These are phyloP conservation scores for Aspergillus panamensis DNA, from an alignment of 495 filamentous ascomycete species.

Conservation along the genomic window DNA sequence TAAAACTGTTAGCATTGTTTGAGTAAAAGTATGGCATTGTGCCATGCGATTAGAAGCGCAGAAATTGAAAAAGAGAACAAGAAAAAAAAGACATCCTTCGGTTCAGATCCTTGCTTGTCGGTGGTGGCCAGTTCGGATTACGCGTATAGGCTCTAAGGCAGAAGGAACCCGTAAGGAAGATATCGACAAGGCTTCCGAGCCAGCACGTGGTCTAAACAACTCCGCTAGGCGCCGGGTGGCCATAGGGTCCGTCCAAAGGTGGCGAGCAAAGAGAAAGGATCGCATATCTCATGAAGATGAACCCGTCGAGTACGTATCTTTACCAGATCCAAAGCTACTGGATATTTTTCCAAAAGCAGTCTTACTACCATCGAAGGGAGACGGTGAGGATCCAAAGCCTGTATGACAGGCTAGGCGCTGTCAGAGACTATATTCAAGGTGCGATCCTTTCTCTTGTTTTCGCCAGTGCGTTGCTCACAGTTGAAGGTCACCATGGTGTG, in stretches of 20 bases:
- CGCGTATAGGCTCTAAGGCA: background rate
- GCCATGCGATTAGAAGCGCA: background rate
- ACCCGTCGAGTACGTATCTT: conserved; percentile 48
- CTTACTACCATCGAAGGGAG: conserved; percentile 36
- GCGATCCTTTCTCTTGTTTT: conserved; percentile 44
- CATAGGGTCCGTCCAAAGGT: conserved; percentile 14
- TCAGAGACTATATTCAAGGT: conserved; percentile 41
- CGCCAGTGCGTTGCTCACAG: conserved; percentile 30
- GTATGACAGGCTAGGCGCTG: conserved; percentile 43
- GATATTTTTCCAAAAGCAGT: conserved; percentile 45
- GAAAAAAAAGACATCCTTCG: conserved; percentile 21
- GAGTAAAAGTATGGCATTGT: background rate
- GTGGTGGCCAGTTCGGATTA: background rate
- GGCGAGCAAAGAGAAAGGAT: conserved; percentile 26
- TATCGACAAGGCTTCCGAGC: background rate
- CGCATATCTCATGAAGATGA: conserved; percentile 30
- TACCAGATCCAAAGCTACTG: conserved; percentile 55
- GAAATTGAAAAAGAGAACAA: conserved; percentile 1
- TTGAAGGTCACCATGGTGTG: conserved; percentile 29
- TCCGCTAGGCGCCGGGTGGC: background rate
- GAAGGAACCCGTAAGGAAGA: background rate
- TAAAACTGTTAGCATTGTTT: background rate
- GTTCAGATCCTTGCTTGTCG: conserved; percentile 12
- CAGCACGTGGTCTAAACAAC: background rate
- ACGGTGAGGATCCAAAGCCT: conserved; percentile 57